phyloP scores from a whole-genome alignment of 2,329 filamentous ascomycete species.

The Colletotrichum gigasporum region DNA sequence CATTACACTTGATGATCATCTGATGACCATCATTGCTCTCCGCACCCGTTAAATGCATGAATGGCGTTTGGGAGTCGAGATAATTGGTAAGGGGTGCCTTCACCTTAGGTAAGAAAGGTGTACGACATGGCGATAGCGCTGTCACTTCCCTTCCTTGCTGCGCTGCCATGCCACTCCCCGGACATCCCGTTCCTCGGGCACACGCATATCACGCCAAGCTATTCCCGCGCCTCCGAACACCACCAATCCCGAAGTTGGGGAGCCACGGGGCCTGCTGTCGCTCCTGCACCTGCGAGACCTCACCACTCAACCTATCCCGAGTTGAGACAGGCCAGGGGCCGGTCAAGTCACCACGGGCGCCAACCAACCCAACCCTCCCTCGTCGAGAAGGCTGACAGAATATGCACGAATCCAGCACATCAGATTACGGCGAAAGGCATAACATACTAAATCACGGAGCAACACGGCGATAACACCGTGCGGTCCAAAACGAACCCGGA shows the following conservation, averaged over 20 bases:
- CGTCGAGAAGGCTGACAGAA: constrained; percentile 31
- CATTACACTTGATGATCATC: constrained; percentile 22
- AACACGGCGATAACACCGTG: background rate
- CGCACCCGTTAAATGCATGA: constrained; percentile 24
- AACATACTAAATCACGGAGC: too few species aligned
- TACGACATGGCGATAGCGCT: background rate
- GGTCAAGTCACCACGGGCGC: constrained; percentile 1
- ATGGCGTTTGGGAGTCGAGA: background rate
- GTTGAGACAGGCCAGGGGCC: constrained; percentile 18
- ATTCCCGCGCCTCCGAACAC: background rate
- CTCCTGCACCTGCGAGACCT: background rate
- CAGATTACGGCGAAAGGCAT: background rate
- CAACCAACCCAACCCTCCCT: constrained; percentile 30
- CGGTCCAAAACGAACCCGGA: constrained; percentile 3
- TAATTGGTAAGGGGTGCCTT: background rate
- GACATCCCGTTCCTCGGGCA: constrained; percentile 5
- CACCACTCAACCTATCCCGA: background rate
- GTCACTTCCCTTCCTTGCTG: background rate
- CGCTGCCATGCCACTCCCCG: background rate
- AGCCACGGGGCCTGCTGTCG: background rate
- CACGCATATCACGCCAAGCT: constrained; percentile 20
- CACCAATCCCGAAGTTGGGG: background rate
- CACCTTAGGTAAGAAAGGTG: background rate
- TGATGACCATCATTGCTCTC: constrained; percentile 18
- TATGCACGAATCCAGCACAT: constrained; percentile 22